Evolutionary conservation across 805 yeast genomes (phyloP), one percentile per base, ranked within the genome.

Genomic region (Candida sithepensis): DNA sequence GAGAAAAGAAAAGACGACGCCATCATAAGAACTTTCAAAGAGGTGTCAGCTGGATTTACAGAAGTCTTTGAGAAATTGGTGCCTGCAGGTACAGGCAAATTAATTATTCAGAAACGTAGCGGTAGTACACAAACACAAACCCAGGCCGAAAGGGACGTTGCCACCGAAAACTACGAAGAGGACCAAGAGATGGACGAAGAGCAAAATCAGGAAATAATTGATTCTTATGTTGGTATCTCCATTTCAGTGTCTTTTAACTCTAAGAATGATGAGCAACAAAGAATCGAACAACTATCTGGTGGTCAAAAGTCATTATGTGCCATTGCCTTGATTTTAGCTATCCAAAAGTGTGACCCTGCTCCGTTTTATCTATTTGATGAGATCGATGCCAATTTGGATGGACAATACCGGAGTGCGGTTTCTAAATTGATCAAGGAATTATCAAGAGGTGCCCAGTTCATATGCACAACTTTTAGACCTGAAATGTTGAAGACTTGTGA

Each of bases 281-380:
- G 87, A 51, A 84, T 92, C 47, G 96, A 89, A 63, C 97, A 91
- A 63, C 72, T 94, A 16, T 88, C 97, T 1, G 99, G 99, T 37
- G 99, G 99, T 10, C 99, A 94, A 61, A 92, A 92, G 64, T 87
- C 97, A 0, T 71, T 94, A n/a, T 91, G 98, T 72, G 98, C 99
- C 0, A 82, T 94, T 56, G 91, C 98, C 0, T 75, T 94, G 43
- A 91, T 94, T 54, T 74, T 94, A 48, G 97, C 99, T 3, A 88
- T 92, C 50, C 99, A 94, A 69, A 82, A 79, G 60, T 88, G 95
- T 54, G 98, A 94, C 57, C 98, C 98, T 10, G 97, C 97, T 8
- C 97, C 98, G 42, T 94, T 94, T 65, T 94, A 94, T 63, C 68
- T 94, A 41, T 92, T 94, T 66, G 99, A 94, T 67, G 99, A 94